These are phyloP conservation scores for fission yeast (Schizosaccharomyces pombe) DNA, from an alignment of 805 yeast species.

Conservation along the genomic window DNA sequence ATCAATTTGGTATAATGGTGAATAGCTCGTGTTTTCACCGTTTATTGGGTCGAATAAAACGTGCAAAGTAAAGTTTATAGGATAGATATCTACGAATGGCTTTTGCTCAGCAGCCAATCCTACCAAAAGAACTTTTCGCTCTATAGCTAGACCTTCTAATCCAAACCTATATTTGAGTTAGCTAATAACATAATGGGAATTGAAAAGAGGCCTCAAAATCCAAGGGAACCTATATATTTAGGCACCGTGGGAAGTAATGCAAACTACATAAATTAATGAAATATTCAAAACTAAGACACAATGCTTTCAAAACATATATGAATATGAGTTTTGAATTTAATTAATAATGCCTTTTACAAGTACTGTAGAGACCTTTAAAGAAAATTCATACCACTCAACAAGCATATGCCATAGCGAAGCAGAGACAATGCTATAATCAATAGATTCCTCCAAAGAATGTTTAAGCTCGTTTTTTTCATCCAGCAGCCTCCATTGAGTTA, in stretches of 20 bases:
- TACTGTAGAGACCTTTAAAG: neutral
- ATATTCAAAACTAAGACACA: no score
- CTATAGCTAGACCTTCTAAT: neutral
- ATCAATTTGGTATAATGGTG: no score
- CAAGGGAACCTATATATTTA: no score
- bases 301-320: no score
- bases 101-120: neutral
- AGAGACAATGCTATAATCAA: slow-evolving; percentile 8
- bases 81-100: neutral
- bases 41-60: no score
- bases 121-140: neutral
- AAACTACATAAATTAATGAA: no score
- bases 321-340: no score
- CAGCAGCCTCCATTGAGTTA: slow-evolving; percentile 8
- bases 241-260: no score
- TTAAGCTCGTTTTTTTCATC: slow-evolving; percentile 4
- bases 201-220: no score
- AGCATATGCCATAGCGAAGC: slow-evolving; percentile 8
- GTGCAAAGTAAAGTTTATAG: neutral
- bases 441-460: slow-evolving; percentile 1
- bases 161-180: neutral
- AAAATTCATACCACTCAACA: slow-evolving; percentile 7
- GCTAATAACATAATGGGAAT: no score
- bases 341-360: no score
- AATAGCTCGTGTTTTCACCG: no score